Evolutionary conservation across 371 early-diverging fungal species (phyloP).

Genomic region (Lichtheimia hyalospora): DNA sequence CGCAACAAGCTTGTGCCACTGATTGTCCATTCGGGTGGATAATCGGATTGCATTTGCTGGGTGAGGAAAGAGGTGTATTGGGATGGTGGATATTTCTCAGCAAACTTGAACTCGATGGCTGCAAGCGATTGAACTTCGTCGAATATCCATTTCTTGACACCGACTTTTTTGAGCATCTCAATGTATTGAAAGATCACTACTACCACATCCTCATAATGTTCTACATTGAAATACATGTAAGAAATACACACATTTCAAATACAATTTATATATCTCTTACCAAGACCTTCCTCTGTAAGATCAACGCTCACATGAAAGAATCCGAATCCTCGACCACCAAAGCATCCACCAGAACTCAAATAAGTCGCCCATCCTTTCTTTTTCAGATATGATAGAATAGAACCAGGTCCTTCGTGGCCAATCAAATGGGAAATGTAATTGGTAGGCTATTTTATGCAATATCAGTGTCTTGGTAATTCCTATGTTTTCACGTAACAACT

Average conservation of each 20-base stretch:
- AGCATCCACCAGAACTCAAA: conserved; percentile 61
- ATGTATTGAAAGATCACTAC: conserved; percentile 86
- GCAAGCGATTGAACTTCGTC: conserved; percentile 73
- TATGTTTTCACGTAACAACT: background rate
- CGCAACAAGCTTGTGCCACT: conserved; percentile 63
- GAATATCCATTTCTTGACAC: conserved; percentile 79
- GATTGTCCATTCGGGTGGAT: conserved; percentile 68
- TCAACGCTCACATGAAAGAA: conserved; percentile 79
- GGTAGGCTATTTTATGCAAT: conserved; percentile 49
- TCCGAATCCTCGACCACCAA: conserved; percentile 67
- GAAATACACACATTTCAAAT: background rate
- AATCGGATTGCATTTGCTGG: conserved; percentile 60
- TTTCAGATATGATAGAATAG: conserved; percentile 81
- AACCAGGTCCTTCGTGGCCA: conserved; percentile 86
- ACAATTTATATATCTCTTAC: conserved; percentile 23
- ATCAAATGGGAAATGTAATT: conserved; percentile 72
- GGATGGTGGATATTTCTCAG: conserved; percentile 69
- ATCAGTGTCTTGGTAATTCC: background rate
- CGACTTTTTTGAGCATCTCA: conserved; percentile 67
- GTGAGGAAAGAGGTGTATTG: conserved; percentile 51
- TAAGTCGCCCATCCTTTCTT: conserved; percentile 85
- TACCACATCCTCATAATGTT: conserved; percentile 78
- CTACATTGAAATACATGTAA: conserved; percentile 21
- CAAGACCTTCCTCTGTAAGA: conserved; percentile 81
- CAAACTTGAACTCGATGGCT: conserved; percentile 75